Evolutionary conservation across 139 green algal species (phyloP), one percentile per base, ranked within the genome.

Genomic region (Nannochloris sp.): DNA sequence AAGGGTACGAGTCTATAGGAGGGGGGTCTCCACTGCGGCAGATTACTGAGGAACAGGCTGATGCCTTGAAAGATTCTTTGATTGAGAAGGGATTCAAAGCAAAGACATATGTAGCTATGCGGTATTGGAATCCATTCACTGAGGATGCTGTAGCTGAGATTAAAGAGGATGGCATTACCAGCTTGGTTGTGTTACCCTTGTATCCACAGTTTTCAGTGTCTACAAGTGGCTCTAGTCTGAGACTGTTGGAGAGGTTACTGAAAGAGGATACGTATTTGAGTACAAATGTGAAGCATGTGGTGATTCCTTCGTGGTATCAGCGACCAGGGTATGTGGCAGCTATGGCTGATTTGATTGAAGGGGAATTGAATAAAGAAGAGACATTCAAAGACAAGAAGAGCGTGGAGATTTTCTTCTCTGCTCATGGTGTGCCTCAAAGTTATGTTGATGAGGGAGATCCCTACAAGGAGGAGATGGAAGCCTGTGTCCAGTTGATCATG

Each of bases 61-160:
- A 71, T 2, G 91, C 90, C 6, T 74, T 99, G 48, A 30, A 67
- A 3, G 28, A 26, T 1, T 53, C 85, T 9, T 70, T 97, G 26
- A 31, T 59, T 25, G 11, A 25, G 4, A 59, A 75, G 28, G 80
- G 74, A 8, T 30, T 76, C 30, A 67, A 79, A 45, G 77, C 76
- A 23, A 72, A 84, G 11, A 84, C 91, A 28, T 99, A 98, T 61
- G 94, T 98, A 13, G 94, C 84, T 56, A 99, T 99, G 94, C 84
- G 94, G 31, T 99, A 99, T 75, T 99, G 94, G 94, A 85, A 95
- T 46, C 94, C 94, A 3, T 98, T 96, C 82, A 99, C 92, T 82
- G 69, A 91, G 50, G 66, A 79, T 28, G 72, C 72, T 1, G 59
- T 79, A 2, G 66, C 17, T 9, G 29, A 30, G 3, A 37, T 97